phyloP scores from a whole-genome alignment of 2,329 filamentous ascomycete species.

The Pseudopithomyces chartarum region DNA sequence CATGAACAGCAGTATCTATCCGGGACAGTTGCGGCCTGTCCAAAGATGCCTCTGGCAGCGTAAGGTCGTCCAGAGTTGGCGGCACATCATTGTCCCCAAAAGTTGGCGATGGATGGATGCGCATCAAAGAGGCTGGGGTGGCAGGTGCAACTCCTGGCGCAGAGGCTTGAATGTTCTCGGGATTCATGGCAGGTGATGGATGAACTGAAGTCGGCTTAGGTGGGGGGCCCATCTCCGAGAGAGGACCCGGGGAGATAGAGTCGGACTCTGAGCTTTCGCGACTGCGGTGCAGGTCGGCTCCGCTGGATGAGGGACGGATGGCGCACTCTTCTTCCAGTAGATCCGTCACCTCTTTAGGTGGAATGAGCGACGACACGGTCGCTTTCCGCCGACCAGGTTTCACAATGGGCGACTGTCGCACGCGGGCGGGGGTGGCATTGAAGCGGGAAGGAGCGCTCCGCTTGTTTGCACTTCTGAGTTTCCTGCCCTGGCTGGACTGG shows the following conservation, averaged over 20 bases:
- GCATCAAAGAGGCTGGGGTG: constrained; percentile 87
- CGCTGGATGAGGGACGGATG: constrained; percentile 27
- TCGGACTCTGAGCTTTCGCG: constrained; percentile 51
- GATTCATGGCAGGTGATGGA: constrained; percentile 70
- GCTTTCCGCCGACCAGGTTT: constrained; percentile 63
- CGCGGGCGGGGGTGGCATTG: constrained; percentile 49
- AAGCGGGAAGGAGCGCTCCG: constrained; percentile 55
- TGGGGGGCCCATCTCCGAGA: constrained; percentile 62
- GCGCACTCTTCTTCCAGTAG: constrained; percentile 45
- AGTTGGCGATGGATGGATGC: constrained; percentile 46
- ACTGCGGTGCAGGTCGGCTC: constrained; percentile 30
- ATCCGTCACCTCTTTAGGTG: constrained; percentile 52
- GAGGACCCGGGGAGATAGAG: constrained; percentile 57
- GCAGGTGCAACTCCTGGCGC: constrained; percentile 52
- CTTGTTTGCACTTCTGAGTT: constrained; percentile 48
- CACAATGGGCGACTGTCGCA: constrained; percentile 74
- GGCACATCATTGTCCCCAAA: constrained; percentile 31
- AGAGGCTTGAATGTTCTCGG: constrained; percentile 42
- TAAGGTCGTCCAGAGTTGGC: constrained; percentile 62
- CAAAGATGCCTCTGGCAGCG: constrained; percentile 72
- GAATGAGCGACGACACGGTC: constrained; percentile 50
- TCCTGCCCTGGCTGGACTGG: constrained; percentile 51
- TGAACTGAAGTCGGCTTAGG: constrained; percentile 68
- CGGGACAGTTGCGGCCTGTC: constrained; percentile 55
- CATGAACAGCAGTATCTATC: constrained; percentile 56